Evolutionary conservation across 306 rosid genomes (phyloP).

Genomic region (Geum urbanum): DNA sequence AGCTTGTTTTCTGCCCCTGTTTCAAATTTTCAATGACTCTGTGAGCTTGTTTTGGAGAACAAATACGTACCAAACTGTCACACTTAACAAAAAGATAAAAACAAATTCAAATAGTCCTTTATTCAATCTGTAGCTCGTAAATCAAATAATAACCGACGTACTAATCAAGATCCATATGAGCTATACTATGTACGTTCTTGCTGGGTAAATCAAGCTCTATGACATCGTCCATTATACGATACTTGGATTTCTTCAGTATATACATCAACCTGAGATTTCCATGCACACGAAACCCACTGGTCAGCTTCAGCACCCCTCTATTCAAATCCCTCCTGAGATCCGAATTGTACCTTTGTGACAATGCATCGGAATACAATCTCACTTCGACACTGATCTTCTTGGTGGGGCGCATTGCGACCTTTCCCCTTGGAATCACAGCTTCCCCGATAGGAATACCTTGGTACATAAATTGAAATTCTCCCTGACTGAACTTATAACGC

Average conservation of each 20-base stretch:
- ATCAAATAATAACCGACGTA: neutral
- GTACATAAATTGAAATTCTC: neutral
- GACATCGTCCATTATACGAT: neutral
- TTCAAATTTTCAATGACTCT: no score
- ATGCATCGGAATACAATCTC: neutral
- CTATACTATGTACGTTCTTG: neutral
- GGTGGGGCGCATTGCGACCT: conserved; percentile 11
- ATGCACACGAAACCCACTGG: neutral
- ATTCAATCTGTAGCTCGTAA: no score
- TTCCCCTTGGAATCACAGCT: conserved; percentile 1
- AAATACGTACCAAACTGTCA: no score
- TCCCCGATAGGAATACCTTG: neutral
- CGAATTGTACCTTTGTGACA: neutral
- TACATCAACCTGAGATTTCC: conserved; percentile 3
- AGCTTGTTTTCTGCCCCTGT: no score
- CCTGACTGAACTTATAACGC: neutral
- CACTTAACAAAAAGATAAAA: no score
- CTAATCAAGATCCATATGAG: neutral
- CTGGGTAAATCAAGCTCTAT: neutral
- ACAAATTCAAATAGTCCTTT: no score
- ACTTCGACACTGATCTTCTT: neutral
- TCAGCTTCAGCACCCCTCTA: neutral
- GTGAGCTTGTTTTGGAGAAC: no score
- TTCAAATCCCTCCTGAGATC: neutral
- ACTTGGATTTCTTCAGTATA: neutral